Evolutionary conservation across 2,329 filamentous ascomycete genomes (phyloP), one percentile per base, ranked within the genome.

Genomic region (Zymoseptoria tritici): DNA sequence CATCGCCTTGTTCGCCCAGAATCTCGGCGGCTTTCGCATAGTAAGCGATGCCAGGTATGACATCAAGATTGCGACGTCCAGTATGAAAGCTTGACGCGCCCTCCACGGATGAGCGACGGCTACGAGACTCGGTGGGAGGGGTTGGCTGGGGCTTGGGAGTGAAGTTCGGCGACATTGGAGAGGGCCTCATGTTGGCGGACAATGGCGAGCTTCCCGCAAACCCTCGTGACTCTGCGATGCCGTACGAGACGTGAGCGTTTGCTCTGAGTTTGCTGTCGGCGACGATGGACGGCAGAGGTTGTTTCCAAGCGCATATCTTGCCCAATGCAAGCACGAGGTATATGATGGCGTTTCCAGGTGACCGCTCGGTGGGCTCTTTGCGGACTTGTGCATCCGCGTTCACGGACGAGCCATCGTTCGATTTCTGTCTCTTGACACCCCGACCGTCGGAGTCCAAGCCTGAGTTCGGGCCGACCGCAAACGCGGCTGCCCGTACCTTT

Each of bases 21-120:
- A 97, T 96, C 62, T 94, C 88, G 0, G 88, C 88, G 2, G 91
- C 93, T 62, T 89, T 86, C 1, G 89, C 89, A 72, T 92, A 97
- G 72, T 97, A 97, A 29, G 91, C 88, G 60, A 97, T 78, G 0
- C 94, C 94, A 0, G 94, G 93, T 62, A 97, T 89, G 6, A 89
- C 82, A 68, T 97, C 91, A 55, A 94, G 81, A 53, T 75, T 75
- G 20, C 67, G 64, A n/a, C 55, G 54, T 4, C 64, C 64, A 26
- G 63, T 21, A 21, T 55, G 55, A 3, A 49, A 54, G 4, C 60
- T 57, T 9, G 52, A 55, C 9, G 66, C 64, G 11, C 64, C 68
- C 21, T 74, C 72, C 20, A 68, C 58, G 1, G 71, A 73, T 2
- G 67, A 68, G 36, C 70, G 63, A 31, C 68, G 66, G 58, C 71